Conservation (phyloP, 768 basidiomycete genomes). For the Termitomyces bulborhizus region DNA sequence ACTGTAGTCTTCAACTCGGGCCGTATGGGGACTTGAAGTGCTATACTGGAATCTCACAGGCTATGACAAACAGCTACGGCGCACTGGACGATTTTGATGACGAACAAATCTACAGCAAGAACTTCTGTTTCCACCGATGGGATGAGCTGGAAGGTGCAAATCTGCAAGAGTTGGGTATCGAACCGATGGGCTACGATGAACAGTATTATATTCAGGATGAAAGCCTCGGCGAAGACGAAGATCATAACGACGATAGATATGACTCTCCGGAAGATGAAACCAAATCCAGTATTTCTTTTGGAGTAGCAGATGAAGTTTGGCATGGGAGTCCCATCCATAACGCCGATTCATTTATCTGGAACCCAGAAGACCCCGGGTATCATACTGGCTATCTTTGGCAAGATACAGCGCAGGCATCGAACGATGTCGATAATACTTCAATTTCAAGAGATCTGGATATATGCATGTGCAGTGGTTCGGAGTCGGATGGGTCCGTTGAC, state of each 20-base stretch:
- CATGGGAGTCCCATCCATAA: neutral
- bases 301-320: neutral
- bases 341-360: neutral
- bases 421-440: neutral
- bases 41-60: neutral
- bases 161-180: neutral
- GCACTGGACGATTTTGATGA: neutral
- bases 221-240: neutral
- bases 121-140: neutral
- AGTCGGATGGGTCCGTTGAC: constrained; percentile 1
- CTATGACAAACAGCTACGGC: neutral
- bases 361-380: neutral
- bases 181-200: neutral
- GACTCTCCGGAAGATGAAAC: neutral
- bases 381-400: neutral
- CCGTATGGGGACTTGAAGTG: neutral
- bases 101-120: neutral
- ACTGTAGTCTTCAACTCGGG: neutral
- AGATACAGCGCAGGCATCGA: neutral
- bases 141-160: constrained; percentile 1
- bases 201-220: neutral
- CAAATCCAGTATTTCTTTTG: neutral
- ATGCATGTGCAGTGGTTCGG: constrained; percentile 3
- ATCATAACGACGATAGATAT: neutral
- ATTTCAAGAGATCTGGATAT: neutral